phyloP scores from a whole-genome alignment of 2,329 filamentous ascomycete species.

The Colletotrichum sp. region DNA sequence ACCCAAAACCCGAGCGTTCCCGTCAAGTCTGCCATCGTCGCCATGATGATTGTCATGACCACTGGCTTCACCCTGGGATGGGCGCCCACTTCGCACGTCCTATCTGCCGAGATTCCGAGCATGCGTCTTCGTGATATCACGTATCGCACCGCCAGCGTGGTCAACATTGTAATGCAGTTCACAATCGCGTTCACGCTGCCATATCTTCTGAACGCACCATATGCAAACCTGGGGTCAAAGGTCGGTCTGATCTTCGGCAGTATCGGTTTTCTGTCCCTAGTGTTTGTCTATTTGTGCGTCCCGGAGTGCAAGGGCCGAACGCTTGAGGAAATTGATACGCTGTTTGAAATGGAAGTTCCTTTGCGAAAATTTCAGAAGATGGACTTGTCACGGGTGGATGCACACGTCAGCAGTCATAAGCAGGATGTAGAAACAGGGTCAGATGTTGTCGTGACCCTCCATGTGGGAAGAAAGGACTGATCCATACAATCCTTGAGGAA shows the following conservation, averaged over 20 bases:
- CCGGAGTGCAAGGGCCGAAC: slow-evolving; percentile 65
- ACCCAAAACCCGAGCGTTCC: slow-evolving; percentile 9
- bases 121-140: slow-evolving; percentile 34
- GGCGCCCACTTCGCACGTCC: slow-evolving; percentile 38
- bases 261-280: not conserved
- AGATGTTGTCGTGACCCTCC: not conserved
- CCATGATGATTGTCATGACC: slow-evolving; percentile 34
- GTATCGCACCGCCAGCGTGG: not conserved
- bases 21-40: slow-evolving; percentile 32
- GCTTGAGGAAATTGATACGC: slow-evolving; percentile 74
- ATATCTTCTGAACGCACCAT: slow-evolving; percentile 38
- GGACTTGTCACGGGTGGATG: not conserved
- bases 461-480: not conserved
- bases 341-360: not conserved
- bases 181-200: slow-evolving; percentile 39
- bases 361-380: not conserved
- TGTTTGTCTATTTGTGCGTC: slow-evolving; percentile 30
- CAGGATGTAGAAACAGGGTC: not conserved
- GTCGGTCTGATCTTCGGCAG: slow-evolving; percentile 7
- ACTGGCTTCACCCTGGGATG: slow-evolving; percentile 36
- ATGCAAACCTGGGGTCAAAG: slow-evolving; percentile 34
- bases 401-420: not conserved
- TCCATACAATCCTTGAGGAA: too few species aligned
- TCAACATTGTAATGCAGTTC: slow-evolving; percentile 27
- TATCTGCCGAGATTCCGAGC: slow-evolving; percentile 37